Conservation (phyloP, 2,329 filamentous ascomycete genomes). For the Fonsecaea pedrosoi region DNA sequence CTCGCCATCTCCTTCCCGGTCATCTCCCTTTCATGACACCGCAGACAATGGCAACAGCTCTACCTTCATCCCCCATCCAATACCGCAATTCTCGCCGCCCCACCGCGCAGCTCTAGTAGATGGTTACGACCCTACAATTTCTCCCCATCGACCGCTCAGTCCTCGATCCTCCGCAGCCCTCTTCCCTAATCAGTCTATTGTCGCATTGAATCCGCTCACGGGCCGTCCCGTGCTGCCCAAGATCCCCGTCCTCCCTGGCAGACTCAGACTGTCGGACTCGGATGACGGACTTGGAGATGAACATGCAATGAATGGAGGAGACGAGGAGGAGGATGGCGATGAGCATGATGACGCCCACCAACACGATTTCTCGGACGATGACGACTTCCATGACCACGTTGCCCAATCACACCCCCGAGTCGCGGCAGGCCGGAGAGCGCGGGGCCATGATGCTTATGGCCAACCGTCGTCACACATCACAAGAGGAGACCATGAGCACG, state of each 20-base stretch:
- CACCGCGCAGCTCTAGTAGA: slow-evolving; percentile 21
- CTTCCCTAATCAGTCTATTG: slow-evolving; percentile 37
- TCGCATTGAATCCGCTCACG: slow-evolving; percentile 38
- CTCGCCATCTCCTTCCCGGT: slow-evolving; percentile 30
- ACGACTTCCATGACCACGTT: slow-evolving; percentile 8
- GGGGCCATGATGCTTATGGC: slow-evolving; percentile 19
- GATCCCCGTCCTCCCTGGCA: slow-evolving; percentile 51
- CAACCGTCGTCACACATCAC: slow-evolving; percentile 13
- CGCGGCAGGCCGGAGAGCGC: neutral
- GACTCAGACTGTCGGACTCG: slow-evolving; percentile 47
- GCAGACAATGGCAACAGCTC: slow-evolving; percentile 13
- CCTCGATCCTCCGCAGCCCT: slow-evolving; percentile 32
- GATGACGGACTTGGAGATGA: slow-evolving; percentile 46
- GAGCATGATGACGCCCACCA: neutral
- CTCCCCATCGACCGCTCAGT: slow-evolving; percentile 33
- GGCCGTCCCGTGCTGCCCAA: slow-evolving; percentile 37
- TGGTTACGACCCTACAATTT: slow-evolving; percentile 36
- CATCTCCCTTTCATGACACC: slow-evolving; percentile 19
- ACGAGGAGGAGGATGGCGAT: slow-evolving; percentile 12
- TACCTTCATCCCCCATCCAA: slow-evolving; percentile 13
- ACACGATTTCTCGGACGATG: neutral
- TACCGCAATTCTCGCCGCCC: slow-evolving; percentile 23
- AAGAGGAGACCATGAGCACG: slow-evolving; percentile 31
- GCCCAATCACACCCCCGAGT: slow-evolving; percentile 11
- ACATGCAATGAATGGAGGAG: slow-evolving; percentile 57